These are phyloP conservation scores for Rutstroemia sydowiana DNA, from an alignment of 2,329 filamentous ascomycete species.

Conservation along the genomic window DNA sequence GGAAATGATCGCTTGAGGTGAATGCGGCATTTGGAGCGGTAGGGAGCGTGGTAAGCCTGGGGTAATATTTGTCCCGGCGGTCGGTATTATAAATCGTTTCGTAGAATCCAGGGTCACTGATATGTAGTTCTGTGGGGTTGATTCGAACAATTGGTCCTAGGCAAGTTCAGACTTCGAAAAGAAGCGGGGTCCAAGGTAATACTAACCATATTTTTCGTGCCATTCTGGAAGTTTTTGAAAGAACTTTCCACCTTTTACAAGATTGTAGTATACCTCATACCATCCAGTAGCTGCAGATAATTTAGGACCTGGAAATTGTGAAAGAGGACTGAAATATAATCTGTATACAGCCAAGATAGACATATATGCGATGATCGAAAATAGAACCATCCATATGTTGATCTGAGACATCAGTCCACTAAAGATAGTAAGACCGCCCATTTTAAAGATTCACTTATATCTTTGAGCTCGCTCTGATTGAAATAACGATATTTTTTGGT, in stretches of 20 bases:
- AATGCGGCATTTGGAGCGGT: constrained; percentile 5
- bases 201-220: constrained; percentile 34
- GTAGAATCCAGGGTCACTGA: constrained; percentile 32
- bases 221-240: constrained; percentile 36
- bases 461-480: no score
- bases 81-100: constrained; percentile 33
- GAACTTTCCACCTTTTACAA: constrained; percentile 34
- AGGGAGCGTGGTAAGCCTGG: constrained; percentile 8
- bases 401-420: neutral
- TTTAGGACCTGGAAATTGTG: constrained; percentile 29
- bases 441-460: neutral
- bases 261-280: constrained; percentile 36
- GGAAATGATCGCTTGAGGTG: constrained; percentile 16
- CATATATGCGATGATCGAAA: neutral
- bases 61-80: constrained; percentile 11
- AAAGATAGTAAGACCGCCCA: neutral
- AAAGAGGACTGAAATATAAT: constrained; percentile 31
- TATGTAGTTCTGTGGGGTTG: constrained; percentile 34
- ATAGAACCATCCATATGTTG: neutral
- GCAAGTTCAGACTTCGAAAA: neutral
- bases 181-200: no score
- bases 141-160: constrained; percentile 30
- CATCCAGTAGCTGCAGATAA: constrained; percentile 28
- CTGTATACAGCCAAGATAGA: constrained; percentile 17
- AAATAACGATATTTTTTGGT: no score